Evolutionary conservation across 2,329 filamentous ascomycete species (phyloP).

Genomic region (Talaromyces sp.): DNA sequence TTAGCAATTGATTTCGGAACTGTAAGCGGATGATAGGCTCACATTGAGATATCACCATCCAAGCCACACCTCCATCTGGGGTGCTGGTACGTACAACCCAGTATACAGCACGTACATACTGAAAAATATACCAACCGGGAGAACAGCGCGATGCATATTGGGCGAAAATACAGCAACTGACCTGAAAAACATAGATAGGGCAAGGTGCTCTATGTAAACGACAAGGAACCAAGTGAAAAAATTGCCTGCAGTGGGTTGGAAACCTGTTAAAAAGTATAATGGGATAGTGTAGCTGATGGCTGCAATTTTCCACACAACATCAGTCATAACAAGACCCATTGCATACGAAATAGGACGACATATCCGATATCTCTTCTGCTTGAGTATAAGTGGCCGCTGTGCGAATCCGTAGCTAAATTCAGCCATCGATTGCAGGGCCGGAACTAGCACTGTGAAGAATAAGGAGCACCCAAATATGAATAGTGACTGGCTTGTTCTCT

Average conservation of each 20-base stretch:
- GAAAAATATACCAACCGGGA: conserved; percentile 72
- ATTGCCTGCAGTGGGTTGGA: conserved; percentile 63
- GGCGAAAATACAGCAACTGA: conserved; percentile 70
- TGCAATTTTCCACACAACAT: conserved; percentile 66
- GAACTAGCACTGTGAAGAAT: conserved; percentile 22
- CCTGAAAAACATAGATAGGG: conserved; percentile 72
- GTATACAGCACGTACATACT: conserved; percentile 74
- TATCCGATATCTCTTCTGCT: conserved; percentile 22
- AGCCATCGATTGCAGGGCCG: conserved; percentile 19
- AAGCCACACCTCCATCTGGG: conserved; percentile 69
- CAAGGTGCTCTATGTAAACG: conserved; percentile 48
- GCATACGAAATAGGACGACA: conserved; percentile 76
- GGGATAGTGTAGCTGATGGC: conserved; percentile 71
- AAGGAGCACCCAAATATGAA: conserved; percentile 20
- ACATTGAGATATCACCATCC: conserved; percentile 74
- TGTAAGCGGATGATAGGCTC: conserved; percentile 54
- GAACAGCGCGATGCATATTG: conserved; percentile 79
- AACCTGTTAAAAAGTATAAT: conserved; percentile 70
- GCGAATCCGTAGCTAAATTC: conserved; percentile 22
- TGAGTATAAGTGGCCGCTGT: conserved; percentile 22
- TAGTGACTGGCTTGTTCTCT: conserved; percentile 9
- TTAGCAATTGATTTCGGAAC: neutral
- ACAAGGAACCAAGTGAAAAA: conserved; percentile 71
- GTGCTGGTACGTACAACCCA: conserved; percentile 74
- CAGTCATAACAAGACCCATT: conserved; percentile 76